These are phyloP conservation scores for Phytophthora crassamura DNA, from an alignment of 352 stramenopile species.

Conservation along the genomic window DNA sequence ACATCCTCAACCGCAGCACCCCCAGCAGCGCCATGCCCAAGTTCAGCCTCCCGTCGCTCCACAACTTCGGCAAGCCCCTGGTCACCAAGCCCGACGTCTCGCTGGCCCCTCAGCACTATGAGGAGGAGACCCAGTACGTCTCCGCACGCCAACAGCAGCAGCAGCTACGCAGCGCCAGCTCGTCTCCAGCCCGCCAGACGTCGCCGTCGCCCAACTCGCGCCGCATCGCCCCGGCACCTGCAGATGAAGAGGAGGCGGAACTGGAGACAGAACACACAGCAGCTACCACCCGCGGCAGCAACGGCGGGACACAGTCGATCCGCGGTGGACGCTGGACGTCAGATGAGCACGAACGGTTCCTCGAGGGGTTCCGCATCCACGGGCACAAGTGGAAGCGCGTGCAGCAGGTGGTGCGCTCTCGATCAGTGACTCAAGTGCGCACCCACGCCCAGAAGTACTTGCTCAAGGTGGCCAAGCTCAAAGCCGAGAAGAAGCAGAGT, in stretches of 20 bases:
- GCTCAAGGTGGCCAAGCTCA: conserved; percentile 90
- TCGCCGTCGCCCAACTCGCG: conserved; percentile 41
- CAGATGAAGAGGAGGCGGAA: conserved; percentile 72
- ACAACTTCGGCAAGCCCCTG: conserved; percentile 74
- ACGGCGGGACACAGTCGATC: conserved; percentile 47
- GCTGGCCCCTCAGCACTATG: conserved; percentile 43
- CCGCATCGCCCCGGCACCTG: conserved; percentile 63
- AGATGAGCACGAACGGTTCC: conserved; percentile 88
- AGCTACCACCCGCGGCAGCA: conserved; percentile 17
- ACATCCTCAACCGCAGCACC: conserved; percentile 74
- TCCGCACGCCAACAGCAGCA: conserved; percentile 24
- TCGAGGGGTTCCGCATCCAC: conserved; percentile 86
- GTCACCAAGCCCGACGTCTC: conserved; percentile 60
- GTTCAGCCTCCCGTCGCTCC: conserved; percentile 81
- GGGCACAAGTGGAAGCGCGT: conserved; percentile 93
- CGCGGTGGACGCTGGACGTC: conserved; percentile 85
- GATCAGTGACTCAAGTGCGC: conserved; percentile 89
- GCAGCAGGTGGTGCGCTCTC: conserved; percentile 87
- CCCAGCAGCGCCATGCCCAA: conserved; percentile 45
- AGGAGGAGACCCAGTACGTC: conserved; percentile 32
- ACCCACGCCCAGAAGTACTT: conserved; percentile 91
- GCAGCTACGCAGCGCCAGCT: conserved; percentile 32
- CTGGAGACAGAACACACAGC: conserved; percentile 49
- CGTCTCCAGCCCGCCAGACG: conserved; percentile 37
- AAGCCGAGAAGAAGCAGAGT: conserved; percentile 79